Conservation (phyloP, 768 basidiomycete genomes). For the Xerocomellus amylosporus region DNA sequence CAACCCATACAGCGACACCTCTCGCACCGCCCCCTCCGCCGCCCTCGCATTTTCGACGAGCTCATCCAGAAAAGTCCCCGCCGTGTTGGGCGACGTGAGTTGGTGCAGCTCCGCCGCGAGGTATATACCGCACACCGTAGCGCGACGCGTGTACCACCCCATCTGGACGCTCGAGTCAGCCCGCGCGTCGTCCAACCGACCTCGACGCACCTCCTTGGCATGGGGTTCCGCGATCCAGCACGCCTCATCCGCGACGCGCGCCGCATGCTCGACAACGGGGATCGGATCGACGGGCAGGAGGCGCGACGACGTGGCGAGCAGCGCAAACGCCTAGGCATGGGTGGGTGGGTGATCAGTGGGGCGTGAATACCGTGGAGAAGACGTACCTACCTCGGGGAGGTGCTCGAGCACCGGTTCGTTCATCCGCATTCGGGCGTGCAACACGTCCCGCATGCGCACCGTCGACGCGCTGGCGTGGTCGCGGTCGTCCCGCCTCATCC, state of each 20-base stretch:
- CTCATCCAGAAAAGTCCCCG: conserved; percentile 60
- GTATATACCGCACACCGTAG: conserved; percentile 65
- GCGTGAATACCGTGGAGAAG: too few species aligned
- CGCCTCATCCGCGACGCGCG: conserved; percentile 64
- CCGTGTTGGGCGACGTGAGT: conserved; percentile 69
- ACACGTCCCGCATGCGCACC: conserved; percentile 45
- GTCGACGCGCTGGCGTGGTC: not conserved
- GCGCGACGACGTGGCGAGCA: conserved; percentile 54
- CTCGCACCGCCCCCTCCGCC: conserved; percentile 47
- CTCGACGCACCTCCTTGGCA: conserved; percentile 52
- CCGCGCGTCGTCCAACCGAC: not conserved
- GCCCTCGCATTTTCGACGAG: conserved; percentile 51
- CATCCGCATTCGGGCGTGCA: conserved; percentile 54
- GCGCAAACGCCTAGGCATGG: conserved; percentile 62
- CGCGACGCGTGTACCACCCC: conserved; percentile 70
- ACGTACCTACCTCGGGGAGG: conserved; percentile 60
- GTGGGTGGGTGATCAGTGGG: too few species aligned
- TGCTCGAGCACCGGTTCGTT: conserved; percentile 66
- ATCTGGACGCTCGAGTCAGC: conserved; percentile 39
- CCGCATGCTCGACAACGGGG: conserved; percentile 60
- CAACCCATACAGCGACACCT: conserved; percentile 51
- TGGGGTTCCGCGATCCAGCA: conserved; percentile 56
- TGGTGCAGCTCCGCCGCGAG: conserved; percentile 82
- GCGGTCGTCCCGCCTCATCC: conserved; percentile 40
- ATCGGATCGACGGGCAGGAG: conserved; percentile 54